Evolutionary conservation across 1,139 yeast species (phyloP).

Genomic region (Yueomyces sp.): DNA sequence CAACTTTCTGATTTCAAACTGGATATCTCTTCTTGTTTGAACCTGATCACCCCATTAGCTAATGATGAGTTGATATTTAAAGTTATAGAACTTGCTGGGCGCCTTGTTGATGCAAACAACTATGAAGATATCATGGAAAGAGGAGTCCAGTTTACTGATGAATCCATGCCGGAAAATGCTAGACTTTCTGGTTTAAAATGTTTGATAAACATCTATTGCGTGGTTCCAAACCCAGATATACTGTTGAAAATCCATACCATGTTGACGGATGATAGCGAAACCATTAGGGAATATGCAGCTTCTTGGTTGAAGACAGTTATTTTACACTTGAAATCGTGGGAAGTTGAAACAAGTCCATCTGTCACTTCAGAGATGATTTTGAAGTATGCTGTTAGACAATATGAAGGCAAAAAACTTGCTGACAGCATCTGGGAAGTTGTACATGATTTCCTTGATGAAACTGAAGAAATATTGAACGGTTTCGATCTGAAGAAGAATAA

Average conservation of each 20-base stretch:
- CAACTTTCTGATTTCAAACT: conserved; percentile 15
- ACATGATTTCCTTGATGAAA: conserved; percentile 6
- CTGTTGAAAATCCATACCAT: conserved; percentile 27
- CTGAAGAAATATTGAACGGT: conserved; percentile 9
- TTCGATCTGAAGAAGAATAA: conserved; percentile 15
- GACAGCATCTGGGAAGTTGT: conserved; percentile 4
- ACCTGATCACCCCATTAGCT: conserved; percentile 15
- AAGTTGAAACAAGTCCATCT: conserved; percentile 3
- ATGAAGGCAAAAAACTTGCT: conserved; percentile 3
- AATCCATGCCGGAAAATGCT: conserved; percentile 32
- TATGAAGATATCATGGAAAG: conserved; percentile 24
- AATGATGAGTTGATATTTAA: conserved; percentile 38
- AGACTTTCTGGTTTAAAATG: conserved; percentile 39
- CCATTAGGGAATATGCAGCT: conserved; percentile 32
- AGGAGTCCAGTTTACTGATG: conserved; percentile 27
- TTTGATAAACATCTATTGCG: conserved; percentile 22
- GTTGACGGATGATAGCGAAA: conserved; percentile 51
- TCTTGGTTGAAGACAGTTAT: conserved; percentile 18
- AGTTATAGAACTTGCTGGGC: conserved; percentile 39
- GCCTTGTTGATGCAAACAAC: conserved; percentile 23
- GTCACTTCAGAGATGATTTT: conserved; percentile 9
- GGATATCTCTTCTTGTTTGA: conserved; percentile 18
- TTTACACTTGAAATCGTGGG: conserved; percentile 1
- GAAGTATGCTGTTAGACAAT: conserved; percentile 10
- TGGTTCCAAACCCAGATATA: conserved; percentile 4